These are phyloP conservation scores for Pseudogymnoascus sp. DNA, from an alignment of 2,329 filamentous ascomycete genomes.

Conservation along the genomic window DNA sequence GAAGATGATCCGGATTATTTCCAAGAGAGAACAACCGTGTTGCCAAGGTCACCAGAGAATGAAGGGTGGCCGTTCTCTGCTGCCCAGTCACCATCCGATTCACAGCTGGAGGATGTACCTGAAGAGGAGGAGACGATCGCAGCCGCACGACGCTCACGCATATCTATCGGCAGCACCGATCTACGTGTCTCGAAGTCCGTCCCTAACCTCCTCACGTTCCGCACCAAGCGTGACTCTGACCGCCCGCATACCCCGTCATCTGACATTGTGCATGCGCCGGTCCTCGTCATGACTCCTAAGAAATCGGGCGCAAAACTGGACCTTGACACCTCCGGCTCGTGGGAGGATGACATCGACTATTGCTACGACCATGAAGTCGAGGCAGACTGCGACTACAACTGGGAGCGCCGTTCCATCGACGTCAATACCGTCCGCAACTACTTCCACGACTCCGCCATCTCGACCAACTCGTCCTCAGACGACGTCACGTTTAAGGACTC, in stretches of 20 bases:
- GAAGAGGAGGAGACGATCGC: conserved; percentile 50
- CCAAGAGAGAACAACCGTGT: not conserved
- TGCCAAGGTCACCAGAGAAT: not conserved
- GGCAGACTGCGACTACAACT: conserved; percentile 58
- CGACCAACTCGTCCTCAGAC: not conserved
- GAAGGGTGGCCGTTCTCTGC: conserved; percentile 1
- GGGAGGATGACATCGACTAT: conserved; percentile 65
- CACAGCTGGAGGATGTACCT: conserved; percentile 49
- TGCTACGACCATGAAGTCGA: conserved; percentile 63
- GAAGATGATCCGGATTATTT: not conserved
- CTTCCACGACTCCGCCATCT: conserved; percentile 1
- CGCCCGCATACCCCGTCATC: not conserved
- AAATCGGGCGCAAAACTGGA: conserved; percentile 11
- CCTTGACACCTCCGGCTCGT: conserved; percentile 37
- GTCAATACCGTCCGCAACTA: conserved; percentile 19
- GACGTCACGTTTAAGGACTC: not conserved
- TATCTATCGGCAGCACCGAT: conserved; percentile 21
- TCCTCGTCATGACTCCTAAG: not conserved
- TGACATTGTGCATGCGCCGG: not conserved
- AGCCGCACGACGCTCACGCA: conserved; percentile 20
- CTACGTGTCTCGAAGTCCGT: conserved; percentile 25
- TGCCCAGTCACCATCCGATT: not conserved
- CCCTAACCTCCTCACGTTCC: conserved; percentile 15
- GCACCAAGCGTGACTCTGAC: not conserved
- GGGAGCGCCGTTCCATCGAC: conserved; percentile 52